These are phyloP conservation scores for Oryza longistaminata DNA, from an alignment of 176 grass and related monocot species.

Conservation along the genomic window DNA sequence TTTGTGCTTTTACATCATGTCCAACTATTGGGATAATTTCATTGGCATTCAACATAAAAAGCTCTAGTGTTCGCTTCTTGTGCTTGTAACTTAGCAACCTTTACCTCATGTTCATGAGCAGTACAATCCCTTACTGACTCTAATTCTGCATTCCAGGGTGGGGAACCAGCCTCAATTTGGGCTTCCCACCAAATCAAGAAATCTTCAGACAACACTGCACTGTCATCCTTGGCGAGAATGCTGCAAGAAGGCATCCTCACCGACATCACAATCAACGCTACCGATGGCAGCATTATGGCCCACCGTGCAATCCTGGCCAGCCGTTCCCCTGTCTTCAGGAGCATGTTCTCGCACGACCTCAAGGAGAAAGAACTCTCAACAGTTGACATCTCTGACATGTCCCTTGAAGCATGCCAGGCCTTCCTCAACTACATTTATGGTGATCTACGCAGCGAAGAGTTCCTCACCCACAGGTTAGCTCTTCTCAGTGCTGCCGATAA, in stretches of 20 bases:
- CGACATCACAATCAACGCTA: conserved; percentile 84
- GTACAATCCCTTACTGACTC: neutral
- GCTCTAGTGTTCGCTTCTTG: too few relatives aligned
- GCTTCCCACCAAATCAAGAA: conserved; percentile 55
- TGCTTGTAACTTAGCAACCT: neutral
- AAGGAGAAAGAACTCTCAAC: conserved; percentile 84
- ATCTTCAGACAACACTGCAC: conserved; percentile 49
- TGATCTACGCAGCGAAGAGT: conserved; percentile 60
- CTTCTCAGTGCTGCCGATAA: conserved; percentile 87
- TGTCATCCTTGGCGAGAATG: conserved; percentile 63
- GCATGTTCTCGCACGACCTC: conserved; percentile 97
- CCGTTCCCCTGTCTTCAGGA: conserved; percentile 73
- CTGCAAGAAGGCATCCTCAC: conserved; percentile 71
- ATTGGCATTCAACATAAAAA: too few relatives aligned
- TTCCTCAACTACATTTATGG: conserved; percentile 94
- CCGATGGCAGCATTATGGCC: conserved; percentile 69
- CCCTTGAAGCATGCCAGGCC: conserved; percentile 66
- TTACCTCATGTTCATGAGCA: neutral
- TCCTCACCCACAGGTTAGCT: conserved; percentile 64
- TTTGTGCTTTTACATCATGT: too few relatives aligned
- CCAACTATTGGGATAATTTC: too few relatives aligned
- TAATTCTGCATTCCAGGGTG: conserved; percentile 56
- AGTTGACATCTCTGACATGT: conserved; percentile 87
- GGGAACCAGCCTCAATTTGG: conserved; percentile 84
- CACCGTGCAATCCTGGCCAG: conserved; percentile 77